Percentiles rank a stretch among this genome's conserved stretches.
Conservation (phyloP, 352 stramenopile genomes). For the Phytophthora brassicae region DNA sequence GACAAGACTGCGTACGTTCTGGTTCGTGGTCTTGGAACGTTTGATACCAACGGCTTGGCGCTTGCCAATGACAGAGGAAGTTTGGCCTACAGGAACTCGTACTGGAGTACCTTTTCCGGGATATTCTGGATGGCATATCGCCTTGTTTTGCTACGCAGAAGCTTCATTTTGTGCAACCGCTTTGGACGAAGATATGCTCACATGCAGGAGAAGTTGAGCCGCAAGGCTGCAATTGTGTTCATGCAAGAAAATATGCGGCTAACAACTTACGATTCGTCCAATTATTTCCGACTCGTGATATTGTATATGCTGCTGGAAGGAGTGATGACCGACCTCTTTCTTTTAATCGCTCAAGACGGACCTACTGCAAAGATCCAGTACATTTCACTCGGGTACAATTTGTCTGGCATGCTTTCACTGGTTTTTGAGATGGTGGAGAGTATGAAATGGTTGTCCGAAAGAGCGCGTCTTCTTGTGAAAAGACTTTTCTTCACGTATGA, state of each 20-base stretch:
- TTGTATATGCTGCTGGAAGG: slow-evolving; percentile 23
- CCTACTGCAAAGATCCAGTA: slow-evolving; percentile 13
- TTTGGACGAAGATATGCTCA: not conserved
- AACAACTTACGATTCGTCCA: slow-evolving; percentile 2
- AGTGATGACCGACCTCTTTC: slow-evolving; percentile 25
- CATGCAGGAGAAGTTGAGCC: not conserved
- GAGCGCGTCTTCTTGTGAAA: not conserved
- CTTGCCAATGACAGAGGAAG: slow-evolving; percentile 6
- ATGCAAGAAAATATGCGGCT: slow-evolving; percentile 17
- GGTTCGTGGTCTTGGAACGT: slow-evolving; percentile 7
- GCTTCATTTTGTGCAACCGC: slow-evolving; percentile 8
- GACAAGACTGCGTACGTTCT: slow-evolving; percentile 17
- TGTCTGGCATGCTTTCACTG: slow-evolving; percentile 16
- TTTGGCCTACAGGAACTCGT: slow-evolving; percentile 14
- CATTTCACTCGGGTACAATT: slow-evolving; percentile 29
- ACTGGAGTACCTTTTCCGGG: slow-evolving; percentile 13
- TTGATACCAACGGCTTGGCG: slow-evolving; percentile 11
- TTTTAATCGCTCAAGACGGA: slow-evolving; percentile 23
- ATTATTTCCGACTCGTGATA: slow-evolving; percentile 8
- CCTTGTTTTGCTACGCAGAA: slow-evolving; percentile 13
- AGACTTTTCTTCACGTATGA: slow-evolving; percentile 18
- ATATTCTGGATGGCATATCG: slow-evolving; percentile 18
- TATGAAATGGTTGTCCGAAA: not conserved
- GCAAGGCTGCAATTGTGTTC: slow-evolving; percentile 3
- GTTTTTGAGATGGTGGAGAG: slow-evolving; percentile 28